Evolutionary conservation across 2,329 filamentous ascomycete genomes (phyloP), one percentile per base, ranked within the genome.

Genomic region (Hypoxylon sp.): DNA sequence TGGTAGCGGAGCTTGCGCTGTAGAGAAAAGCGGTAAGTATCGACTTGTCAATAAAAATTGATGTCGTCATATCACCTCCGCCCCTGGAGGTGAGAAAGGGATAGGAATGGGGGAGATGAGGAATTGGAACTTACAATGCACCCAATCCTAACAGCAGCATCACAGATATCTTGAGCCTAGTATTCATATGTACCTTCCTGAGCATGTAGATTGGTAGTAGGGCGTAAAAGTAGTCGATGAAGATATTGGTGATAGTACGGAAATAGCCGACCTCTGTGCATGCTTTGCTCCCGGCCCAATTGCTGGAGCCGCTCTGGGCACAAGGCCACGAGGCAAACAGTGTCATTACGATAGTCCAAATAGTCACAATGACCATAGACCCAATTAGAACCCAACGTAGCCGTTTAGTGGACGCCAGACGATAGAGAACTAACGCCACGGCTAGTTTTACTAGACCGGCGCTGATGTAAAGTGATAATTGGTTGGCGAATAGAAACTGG

Each of bases 211-310:
- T 52, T 1, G 78, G 78, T 13, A 78, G 52, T 1, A 79, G 57
- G 33, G 78, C 77, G 44, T 78, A 78, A 55, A 79, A 79, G 58
- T 78, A 79, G 65, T 79, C 77, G 71, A 79, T 78, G 63, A 78
- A 73, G 37, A 79, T 77, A 31, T 79, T 79, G 37, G 75, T 77
- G 17, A 76, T 75, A 4, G 76, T 79, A 44, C 78, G 78, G 58
- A 79, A 78, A 54, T 77, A 77, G 13, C 74, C 75, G 19, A 79
- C 70, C 29, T 70, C 60, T 1, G 67, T 73, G 62, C 78, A 79
- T 19, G 72, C 69, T 29, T 66, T 57, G 48, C 69, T 76, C 42
- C 77, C 74, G 2, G 75, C 73, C 57, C 76, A 78, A 62, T 76
- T 77, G 56, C 73, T 77, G 9, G 73, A 65, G 0, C 78, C 77